Evolutionary conservation across 441 rosid species (phyloP).

Genomic region (Gossypium davidsonii): DNA sequence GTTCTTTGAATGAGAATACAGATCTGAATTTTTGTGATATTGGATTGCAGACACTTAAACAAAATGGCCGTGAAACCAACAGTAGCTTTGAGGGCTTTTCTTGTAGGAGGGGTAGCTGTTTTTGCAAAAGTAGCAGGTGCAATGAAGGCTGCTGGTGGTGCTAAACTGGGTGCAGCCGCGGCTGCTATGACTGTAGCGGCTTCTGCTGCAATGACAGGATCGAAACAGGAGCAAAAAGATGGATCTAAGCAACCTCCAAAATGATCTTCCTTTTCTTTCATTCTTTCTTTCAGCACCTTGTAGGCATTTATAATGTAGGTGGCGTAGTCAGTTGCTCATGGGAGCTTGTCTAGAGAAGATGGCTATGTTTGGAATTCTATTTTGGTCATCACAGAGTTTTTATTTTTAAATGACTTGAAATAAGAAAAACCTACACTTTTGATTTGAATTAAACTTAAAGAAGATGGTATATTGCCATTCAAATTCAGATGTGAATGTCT

Average conservation of each 20-base stretch:
- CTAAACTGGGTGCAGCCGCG: constrained; percentile 83
- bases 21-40: neutral
- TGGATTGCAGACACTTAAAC: constrained; percentile 20
- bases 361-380: constrained; percentile 2
- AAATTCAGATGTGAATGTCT: neutral
- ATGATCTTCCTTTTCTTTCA: constrained; percentile 17
- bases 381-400: neutral
- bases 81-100: constrained; percentile 74
- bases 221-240: constrained; percentile 50
- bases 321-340: constrained; percentile 3
- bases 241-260: constrained; percentile 30
- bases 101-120: constrained; percentile 81
- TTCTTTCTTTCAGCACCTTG: neutral
- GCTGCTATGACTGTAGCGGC: constrained; percentile 85
- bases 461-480: neutral
- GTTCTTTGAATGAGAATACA: neutral
- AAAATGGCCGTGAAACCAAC: constrained; percentile 79
- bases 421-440: constrained; percentile 6
- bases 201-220: constrained; percentile 55
- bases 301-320: constrained; percentile 7
- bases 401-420: constrained; percentile 6
- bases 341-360: constrained; percentile 1
- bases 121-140: constrained; percentile 75
- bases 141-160: constrained; percentile 95
- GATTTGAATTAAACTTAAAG: neutral